Conservation (phyloP, 441 rosid genomes). For the Eruca vesicaria region DNA sequence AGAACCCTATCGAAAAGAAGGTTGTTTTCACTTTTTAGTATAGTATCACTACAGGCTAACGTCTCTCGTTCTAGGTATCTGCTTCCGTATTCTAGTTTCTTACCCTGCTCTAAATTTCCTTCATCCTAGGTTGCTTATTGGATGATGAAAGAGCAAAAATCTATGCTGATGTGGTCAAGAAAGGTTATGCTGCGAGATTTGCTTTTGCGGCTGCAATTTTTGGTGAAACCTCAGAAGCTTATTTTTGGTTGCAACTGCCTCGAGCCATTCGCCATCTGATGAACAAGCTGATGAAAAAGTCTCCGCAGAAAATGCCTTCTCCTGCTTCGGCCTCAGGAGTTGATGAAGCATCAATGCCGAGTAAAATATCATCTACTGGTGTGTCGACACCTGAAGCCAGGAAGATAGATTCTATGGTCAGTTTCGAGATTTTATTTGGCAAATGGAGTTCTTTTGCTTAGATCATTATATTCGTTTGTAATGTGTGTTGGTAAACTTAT, state of each 20-base stretch:
- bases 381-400: conserved; percentile 42
- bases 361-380: conserved; percentile 60
- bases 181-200: conserved; percentile 85
- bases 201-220: conserved; percentile 95
- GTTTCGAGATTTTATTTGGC: conserved; percentile 19
- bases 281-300: conserved; percentile 56
- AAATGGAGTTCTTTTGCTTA: conserved; percentile 1
- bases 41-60: conserved; percentile 7
- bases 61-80: conserved; percentile 15
- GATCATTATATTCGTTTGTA: background rate
- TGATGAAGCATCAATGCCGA: conserved; percentile 51
- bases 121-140: conserved; percentile 72
- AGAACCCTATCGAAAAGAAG: conserved; percentile 89
- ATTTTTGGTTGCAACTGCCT: conserved; percentile 97
- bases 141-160: conserved; percentile 92
- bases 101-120: conserved; percentile 27
- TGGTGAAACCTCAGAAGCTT: conserved; percentile 91
- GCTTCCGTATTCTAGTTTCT: conserved; percentile 17
- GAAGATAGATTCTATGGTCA: conserved; percentile 55
- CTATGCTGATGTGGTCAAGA: conserved; percentile 78
- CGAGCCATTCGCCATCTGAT: conserved; percentile 80
- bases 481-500: conserved; percentile 9
- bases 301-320: conserved; percentile 47
- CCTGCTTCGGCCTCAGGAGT: conserved; percentile 32
- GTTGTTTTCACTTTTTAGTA: conserved; percentile 38